These are phyloP conservation scores for Aciculoconidium aculeatum DNA, from an alignment of 805 yeast genomes.

Conservation along the genomic window DNA sequence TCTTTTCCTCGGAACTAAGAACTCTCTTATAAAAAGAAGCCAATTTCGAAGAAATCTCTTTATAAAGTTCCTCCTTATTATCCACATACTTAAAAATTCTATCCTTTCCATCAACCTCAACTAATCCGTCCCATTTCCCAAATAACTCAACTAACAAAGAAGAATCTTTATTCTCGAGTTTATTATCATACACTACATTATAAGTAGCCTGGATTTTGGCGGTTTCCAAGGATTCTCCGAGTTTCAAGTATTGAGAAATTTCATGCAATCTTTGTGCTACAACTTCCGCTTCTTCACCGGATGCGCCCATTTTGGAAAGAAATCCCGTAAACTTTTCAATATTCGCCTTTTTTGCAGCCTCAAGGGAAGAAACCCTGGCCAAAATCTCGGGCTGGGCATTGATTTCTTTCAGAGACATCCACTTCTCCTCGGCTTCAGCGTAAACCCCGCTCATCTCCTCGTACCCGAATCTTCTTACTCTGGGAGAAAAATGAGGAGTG, in stretches of 20 bases:
- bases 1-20: conserved; percentile 32
- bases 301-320: too few relatives aligned
- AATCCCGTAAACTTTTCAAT: conserved; percentile 20
- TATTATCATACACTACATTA: conserved; percentile 40
- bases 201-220: conserved; percentile 56
- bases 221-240: conserved; percentile 52
- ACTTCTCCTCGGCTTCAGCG: conserved; percentile 54
- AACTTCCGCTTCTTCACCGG: conserved; percentile 16
- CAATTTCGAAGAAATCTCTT: conserved; percentile 19
- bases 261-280: conserved; percentile 52
- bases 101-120: conserved; percentile 43
- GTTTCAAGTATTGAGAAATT: conserved; percentile 41
- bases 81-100: conserved; percentile 36
- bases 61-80: conserved; percentile 18
- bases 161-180: conserved; percentile 25
- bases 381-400: conserved; percentile 50
- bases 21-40: conserved; percentile 17
- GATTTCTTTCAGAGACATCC: conserved; percentile 63
- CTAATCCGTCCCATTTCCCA: conserved; percentile 34
- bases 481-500: conserved; percentile 86
- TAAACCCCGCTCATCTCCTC: conserved; percentile 44
- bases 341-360: conserved; percentile 27
- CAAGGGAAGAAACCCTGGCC: too few relatives aligned
- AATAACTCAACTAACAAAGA: conserved; percentile 34
- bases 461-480: conserved; percentile 78